These are phyloP conservation scores for Sporodiniella umbellata DNA, from an alignment of 371 early-diverging fungal species.

Conservation along the genomic window DNA sequence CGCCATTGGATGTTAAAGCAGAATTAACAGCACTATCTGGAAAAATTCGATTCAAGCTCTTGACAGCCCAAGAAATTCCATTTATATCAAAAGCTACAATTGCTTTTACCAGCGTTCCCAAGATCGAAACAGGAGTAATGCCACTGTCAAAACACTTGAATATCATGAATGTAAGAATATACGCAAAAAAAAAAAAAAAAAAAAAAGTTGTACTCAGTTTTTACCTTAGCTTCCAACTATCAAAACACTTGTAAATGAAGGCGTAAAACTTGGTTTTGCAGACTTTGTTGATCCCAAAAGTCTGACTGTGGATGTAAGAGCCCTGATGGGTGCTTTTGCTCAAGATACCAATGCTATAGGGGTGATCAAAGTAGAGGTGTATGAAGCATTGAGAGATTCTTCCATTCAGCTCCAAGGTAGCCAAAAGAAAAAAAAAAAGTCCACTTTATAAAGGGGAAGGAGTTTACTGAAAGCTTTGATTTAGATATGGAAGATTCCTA, in stretches of 20 bases:
- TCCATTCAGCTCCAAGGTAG: conserved; percentile 23
- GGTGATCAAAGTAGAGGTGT: conserved; percentile 31
- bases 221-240: conserved; percentile 39
- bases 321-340: conserved; percentile 25
- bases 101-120: conserved; percentile 38
- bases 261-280: conserved; percentile 35
- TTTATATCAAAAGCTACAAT: conserved; percentile 43
- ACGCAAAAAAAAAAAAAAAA: too few species aligned
- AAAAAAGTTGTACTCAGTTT: conserved; percentile 29
- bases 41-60: conserved; percentile 37
- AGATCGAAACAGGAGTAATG: conserved; percentile 43
- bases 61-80: conserved; percentile 38
- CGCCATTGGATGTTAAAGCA: conserved; percentile 38
- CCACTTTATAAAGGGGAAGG: too few species aligned
- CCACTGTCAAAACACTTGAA: conserved; percentile 38
- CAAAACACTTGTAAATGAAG: conserved; percentile 39
- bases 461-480: too few species aligned
- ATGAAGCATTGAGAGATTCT: conserved; percentile 22
- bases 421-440: not conserved
- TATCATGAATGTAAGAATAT: conserved; percentile 46
- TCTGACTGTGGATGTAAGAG: conserved; percentile 35
- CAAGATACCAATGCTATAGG: conserved; percentile 39
- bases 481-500: conserved; percentile 45
- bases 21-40: conserved; percentile 40
- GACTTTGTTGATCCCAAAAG: conserved; percentile 45